phyloP scores from a whole-genome alignment of 306 rosid genomes.

The Comarum palustre region DNA sequence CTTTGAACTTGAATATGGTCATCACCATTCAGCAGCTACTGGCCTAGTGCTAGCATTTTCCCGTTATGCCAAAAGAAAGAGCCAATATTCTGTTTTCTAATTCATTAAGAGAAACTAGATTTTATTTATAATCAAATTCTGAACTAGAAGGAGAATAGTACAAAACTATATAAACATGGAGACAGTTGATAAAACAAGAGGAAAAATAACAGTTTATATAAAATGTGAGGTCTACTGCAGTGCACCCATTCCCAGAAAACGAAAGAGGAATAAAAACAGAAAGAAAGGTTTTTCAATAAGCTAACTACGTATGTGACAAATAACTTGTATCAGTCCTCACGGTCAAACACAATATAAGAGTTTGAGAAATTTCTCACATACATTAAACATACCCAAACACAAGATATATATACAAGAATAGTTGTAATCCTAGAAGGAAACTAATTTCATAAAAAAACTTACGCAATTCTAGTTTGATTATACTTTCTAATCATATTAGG shows the following conservation, averaged over 20 bases:
- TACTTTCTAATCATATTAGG: too few relatives aligned
- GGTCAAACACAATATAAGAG: too few relatives aligned
- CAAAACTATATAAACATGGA: background rate
- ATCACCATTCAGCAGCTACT: background rate
- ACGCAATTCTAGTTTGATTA: too few relatives aligned
- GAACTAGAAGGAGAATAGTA: background rate
- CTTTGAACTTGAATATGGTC: background rate
- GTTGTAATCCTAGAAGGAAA: too few relatives aligned
- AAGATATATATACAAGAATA: too few relatives aligned
- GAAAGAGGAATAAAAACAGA: background rate
- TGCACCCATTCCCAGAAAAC: constrained; percentile 10
- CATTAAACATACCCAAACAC: too few relatives aligned
- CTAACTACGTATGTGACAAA: background rate
- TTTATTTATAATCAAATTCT: background rate
- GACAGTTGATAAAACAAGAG: constrained; percentile 6
- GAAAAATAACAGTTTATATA: background rate
- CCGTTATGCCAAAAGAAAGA: background rate
- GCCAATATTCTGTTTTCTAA: too few relatives aligned
- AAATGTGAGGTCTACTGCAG: background rate
- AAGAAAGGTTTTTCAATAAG: background rate
- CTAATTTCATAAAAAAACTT: too few relatives aligned
- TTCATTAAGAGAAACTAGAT: background rate
- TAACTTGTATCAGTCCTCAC: background rate
- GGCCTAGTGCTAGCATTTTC: background rate
- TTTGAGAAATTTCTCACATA: too few relatives aligned